A percentile compares a stretch with the other conserved stretches of the same genome.
Conservation (phyloP, 768 basidiomycete genomes). For the Lyophyllum decastes region DNA sequence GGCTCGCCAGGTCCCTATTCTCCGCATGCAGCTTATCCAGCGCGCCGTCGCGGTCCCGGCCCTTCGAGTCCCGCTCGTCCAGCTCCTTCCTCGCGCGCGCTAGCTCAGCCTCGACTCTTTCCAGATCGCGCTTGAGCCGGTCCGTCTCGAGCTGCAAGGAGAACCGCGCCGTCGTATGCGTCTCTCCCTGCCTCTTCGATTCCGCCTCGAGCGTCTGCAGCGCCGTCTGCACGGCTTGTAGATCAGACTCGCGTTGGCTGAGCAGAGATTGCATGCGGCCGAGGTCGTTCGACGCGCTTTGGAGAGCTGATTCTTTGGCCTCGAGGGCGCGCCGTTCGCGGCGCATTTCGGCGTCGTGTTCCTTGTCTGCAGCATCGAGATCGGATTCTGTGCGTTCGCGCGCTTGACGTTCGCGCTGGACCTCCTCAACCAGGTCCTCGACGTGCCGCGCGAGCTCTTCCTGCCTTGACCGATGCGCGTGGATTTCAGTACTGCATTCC, state of each 20-base stretch:
- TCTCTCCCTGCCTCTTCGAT: constrained; percentile 79
- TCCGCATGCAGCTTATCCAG: constrained; percentile 79
- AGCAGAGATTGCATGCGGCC: constrained; percentile 65
- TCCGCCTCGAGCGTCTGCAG: constrained; percentile 75
- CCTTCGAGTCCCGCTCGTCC: constrained; percentile 61
- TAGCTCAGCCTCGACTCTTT: constrained; percentile 79
- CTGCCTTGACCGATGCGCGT: constrained; percentile 68
- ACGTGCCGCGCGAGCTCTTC: constrained; percentile 78
- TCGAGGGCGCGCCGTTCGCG: constrained; percentile 66
- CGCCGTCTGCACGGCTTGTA: constrained; percentile 70
- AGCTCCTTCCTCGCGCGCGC: constrained; percentile 69
- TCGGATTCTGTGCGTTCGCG: constrained; percentile 56
- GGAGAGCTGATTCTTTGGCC: constrained; percentile 68
- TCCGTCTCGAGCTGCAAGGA: constrained; percentile 91
- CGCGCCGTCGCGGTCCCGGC: constrained; percentile 68
- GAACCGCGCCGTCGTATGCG: constrained; percentile 79
- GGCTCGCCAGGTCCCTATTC: constrained; percentile 76
- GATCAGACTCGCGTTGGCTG: constrained; percentile 72
- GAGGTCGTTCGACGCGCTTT: constrained; percentile 63
- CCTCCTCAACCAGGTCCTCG: constrained; percentile 67
- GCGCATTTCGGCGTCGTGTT: constrained; percentile 62
- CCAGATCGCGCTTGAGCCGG: constrained; percentile 80
- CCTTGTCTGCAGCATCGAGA: constrained; percentile 54
- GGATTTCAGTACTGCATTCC: constrained; percentile 57
- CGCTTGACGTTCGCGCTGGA: constrained; percentile 58